Evolutionary conservation across 2,329 filamentous ascomycete species (phyloP), one percentile per base, ranked within the genome.

Genomic region (Cladorrhinum sp.): DNA sequence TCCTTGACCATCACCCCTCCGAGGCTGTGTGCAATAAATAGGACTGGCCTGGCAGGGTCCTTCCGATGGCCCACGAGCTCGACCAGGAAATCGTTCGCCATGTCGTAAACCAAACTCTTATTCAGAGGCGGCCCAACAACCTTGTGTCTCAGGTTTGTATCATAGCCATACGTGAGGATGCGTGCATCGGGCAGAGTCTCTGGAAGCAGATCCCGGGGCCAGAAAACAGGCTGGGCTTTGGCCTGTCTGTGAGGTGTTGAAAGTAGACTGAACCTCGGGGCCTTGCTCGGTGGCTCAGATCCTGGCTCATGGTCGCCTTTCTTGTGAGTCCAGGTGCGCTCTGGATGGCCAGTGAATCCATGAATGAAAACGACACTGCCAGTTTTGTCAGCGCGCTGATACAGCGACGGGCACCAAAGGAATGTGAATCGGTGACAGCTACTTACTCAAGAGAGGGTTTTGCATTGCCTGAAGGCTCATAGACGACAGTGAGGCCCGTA

Each of bases 1-100:
- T 74, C 69, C 26, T 75, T 75, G 26, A 73, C 66, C 14, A 75
- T 58, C 8, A 75, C 68, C 0, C 73, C 73, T 1, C 74, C 74
- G 1, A 75, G 69, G 55, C 73, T 75, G 54, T 75, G 73, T 1
- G 62, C 72, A 10, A 75, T 55, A 60, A 73, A 72, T 0, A 74
- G 20, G 4, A 73, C 18, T 14, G 73, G 72, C 20, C 70, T 63
- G 16, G 49, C 33, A 0, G 56, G 51, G 4, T 64, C 54, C n/a
- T 14, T 7, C 12, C 62, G 63, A 6, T 36, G 8, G 7, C 50
- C 39, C 56, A 76, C 74, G 5, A 77, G 62, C 3, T 63, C 67
- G 6, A 71, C 62, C 8, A 77, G 63, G 26, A 77, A 70, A 57
- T 75, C 69, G 64, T 68, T 66, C 0, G 73, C 71, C 42, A 73